Evolutionary conservation across 2,329 filamentous ascomycete species (phyloP).

Genomic region (Aspergillus pseudoterreus): DNA sequence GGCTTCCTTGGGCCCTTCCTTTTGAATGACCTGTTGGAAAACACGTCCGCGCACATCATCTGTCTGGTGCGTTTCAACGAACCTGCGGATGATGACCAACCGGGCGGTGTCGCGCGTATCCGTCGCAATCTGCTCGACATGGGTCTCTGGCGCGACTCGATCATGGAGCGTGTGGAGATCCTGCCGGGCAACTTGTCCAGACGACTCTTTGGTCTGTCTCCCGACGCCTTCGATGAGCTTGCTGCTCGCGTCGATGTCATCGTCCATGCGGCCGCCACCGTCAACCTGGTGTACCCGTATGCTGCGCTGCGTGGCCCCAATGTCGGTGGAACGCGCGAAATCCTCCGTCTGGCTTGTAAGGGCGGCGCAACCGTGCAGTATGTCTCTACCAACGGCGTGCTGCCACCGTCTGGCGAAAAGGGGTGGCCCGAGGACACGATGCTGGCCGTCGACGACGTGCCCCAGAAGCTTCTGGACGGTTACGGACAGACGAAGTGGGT

Average conservation of each 20-base stretch:
- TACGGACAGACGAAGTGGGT: conserved; percentile 83
- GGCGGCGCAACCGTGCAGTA: conserved; percentile 72
- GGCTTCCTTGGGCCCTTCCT: conserved; percentile 75
- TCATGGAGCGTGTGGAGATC: conserved; percentile 74
- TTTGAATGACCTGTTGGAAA: conserved; percentile 64
- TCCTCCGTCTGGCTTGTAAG: conserved; percentile 66
- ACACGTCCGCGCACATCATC: conserved; percentile 64
- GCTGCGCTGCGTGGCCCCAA: conserved; percentile 71
- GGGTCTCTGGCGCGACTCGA: conserved; percentile 71
- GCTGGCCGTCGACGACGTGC: conserved; percentile 65
- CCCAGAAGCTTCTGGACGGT: conserved; percentile 65
- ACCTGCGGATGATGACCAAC: conserved; percentile 59
- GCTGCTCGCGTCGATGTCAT: conserved; percentile 67
- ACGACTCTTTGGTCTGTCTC: conserved; percentile 64
- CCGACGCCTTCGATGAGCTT: conserved; percentile 62
- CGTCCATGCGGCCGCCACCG: conserved; percentile 72
- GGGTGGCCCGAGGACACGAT: conserved; percentile 70
- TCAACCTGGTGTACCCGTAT: conserved; percentile 79
- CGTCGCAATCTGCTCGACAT: conserved; percentile 74
- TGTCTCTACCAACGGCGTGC: conserved; percentile 74
- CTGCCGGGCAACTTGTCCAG: conserved; percentile 69
- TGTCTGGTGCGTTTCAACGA: conserved; percentile 72
- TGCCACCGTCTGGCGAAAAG: conserved; percentile 61
- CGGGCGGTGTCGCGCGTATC: conserved; percentile 67
- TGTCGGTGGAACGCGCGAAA: conserved; percentile 72